Conservation (phyloP, 2,329 filamentous ascomycete genomes). For the Fusarium verrucosum region DNA sequence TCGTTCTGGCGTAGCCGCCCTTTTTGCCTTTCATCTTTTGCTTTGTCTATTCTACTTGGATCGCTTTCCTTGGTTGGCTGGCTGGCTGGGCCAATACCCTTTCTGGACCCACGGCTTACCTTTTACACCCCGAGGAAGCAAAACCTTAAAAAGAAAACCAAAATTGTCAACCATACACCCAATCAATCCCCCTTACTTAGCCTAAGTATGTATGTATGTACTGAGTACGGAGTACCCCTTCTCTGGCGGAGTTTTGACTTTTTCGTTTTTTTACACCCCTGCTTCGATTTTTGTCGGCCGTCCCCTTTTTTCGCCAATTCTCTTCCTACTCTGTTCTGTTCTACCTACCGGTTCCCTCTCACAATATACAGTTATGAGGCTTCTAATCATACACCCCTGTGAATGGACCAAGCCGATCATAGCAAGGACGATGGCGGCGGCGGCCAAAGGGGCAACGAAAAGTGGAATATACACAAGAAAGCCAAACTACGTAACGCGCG, state of each 20-base stretch:
- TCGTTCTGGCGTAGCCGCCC: conserved; percentile 26
- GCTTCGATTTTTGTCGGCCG: conserved; percentile 6
- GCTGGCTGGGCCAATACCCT: too few species aligned
- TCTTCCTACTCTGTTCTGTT: conserved; percentile 3
- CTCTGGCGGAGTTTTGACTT: conserved; percentile 19
- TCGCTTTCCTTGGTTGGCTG: conserved; percentile 21
- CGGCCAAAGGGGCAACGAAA: conserved; percentile 16
- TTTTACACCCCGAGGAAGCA: conserved; percentile 26
- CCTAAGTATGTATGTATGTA: conserved; percentile 6
- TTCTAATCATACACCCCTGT: conserved; percentile 17
- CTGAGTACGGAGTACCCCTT: conserved; percentile 17
- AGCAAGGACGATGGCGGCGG: conserved; percentile 24
- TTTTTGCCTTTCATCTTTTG: conserved; percentile 18
- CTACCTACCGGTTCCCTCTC: not conserved
- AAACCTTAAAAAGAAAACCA: conserved; percentile 35
- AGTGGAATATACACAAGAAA: conserved; percentile 13
- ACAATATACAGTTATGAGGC: conserved; percentile 12
- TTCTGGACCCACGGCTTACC: conserved; percentile 22
- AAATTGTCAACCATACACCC: conserved; percentile 28
- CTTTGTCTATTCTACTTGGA: not conserved
- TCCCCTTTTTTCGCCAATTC: conserved; percentile 15
- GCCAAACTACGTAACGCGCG: conserved; percentile 20
- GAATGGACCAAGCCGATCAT: conserved; percentile 23
- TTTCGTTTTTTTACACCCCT: conserved; percentile 19
- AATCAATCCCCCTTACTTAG: conserved; percentile 7